Base-by-base conservation (phyloP, 495 filamentous ascomycete species). In the Penicillium salamii region DNA sequence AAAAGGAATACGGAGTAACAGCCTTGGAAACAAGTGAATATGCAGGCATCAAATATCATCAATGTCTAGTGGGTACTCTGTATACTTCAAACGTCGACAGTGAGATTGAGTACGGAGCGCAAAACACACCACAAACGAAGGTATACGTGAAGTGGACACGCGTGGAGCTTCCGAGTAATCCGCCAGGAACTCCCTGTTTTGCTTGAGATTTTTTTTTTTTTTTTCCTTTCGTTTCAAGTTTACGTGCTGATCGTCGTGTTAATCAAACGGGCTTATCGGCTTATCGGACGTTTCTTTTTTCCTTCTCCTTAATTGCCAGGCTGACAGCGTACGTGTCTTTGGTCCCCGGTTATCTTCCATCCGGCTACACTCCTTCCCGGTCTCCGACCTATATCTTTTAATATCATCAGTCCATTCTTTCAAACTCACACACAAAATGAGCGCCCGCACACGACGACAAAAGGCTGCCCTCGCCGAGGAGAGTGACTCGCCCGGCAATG, bases 381-480 rank as follows among this genome's bases (percentile, higher is more conserved):
- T 11, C 29, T 32, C 40, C 23, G 40, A 42, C 14, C 24, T 42
- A 32, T 29, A 42, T 24, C 8, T 26, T 26, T 26, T 26, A 19
- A 44, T 21, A 39, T 33, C 31, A 31, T 37, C 5, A 34, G 29
- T 37, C 46, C 15, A 42, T 39, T 15, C 37, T 31, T 36, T 29
- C 37, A 38, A 35, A 24, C 24, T n/a, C n/a, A n/a, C n/a, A n/a
- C 62, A 66, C 55, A 66, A 54, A 45, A 76, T 76, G 73, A 69
- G 61, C 46, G 62, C 69, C 26, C 57, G 68, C 50, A 74, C 71
- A 43, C 63, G 71, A 55, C 65, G 65, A 55, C 73, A 75, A 59
- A 73, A 74, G 46, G 71, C 71, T 32, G 64, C 67, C 21, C 57
- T 66, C 40, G 66, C 68, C 47, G 67, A 70, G 20, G 71, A 71